phyloP scores from a whole-genome alignment of 2,329 filamentous ascomycete genomes.

The Trichoderma aggressivum region DNA sequence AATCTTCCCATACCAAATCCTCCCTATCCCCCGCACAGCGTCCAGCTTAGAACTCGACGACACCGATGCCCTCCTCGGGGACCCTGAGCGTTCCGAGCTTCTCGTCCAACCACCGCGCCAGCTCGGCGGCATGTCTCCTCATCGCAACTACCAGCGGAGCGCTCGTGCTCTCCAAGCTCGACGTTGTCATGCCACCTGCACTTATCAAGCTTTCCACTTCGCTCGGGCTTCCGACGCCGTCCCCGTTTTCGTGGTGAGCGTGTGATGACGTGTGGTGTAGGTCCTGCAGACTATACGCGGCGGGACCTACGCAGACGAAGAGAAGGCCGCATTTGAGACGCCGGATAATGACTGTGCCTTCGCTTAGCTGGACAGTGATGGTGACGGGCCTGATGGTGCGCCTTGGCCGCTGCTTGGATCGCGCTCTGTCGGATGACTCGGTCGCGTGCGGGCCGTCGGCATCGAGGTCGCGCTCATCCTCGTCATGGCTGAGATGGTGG shows the following conservation, averaged over 20 bases:
- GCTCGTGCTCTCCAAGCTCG: slow-evolving; percentile 38
- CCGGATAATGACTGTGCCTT: slow-evolving; percentile 57
- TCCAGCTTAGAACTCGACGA: not conserved
- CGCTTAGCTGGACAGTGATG: slow-evolving; percentile 58
- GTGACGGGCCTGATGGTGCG: slow-evolving; percentile 37
- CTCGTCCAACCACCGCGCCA: slow-evolving; percentile 59
- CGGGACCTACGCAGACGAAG: slow-evolving; percentile 58
- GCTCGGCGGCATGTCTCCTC: slow-evolving; percentile 55
- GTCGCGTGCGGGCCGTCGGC: not conserved
- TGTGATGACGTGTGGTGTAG: slow-evolving; percentile 20
- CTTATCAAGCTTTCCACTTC: slow-evolving; percentile 48
- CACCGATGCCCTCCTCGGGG: slow-evolving; percentile 47
- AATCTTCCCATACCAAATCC: no score
- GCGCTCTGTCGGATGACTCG: slow-evolving; percentile 1
- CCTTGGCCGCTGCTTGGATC: not conserved
- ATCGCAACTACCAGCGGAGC: slow-evolving; percentile 49
- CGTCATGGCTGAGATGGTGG: not conserved
- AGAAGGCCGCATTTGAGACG: slow-evolving; percentile 57
- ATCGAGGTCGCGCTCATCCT: not conserved
- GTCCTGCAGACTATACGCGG: slow-evolving; percentile 28
- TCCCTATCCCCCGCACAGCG: no score
- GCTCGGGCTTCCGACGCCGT: slow-evolving; percentile 39
- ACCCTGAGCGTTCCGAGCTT: slow-evolving; percentile 53
- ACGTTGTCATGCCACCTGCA: slow-evolving; percentile 43
- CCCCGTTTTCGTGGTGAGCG: slow-evolving; percentile 29